These are phyloP conservation scores for Metarhizium rileyi DNA, from an alignment of 2,329 filamentous ascomycete genomes.

Conservation along the genomic window DNA sequence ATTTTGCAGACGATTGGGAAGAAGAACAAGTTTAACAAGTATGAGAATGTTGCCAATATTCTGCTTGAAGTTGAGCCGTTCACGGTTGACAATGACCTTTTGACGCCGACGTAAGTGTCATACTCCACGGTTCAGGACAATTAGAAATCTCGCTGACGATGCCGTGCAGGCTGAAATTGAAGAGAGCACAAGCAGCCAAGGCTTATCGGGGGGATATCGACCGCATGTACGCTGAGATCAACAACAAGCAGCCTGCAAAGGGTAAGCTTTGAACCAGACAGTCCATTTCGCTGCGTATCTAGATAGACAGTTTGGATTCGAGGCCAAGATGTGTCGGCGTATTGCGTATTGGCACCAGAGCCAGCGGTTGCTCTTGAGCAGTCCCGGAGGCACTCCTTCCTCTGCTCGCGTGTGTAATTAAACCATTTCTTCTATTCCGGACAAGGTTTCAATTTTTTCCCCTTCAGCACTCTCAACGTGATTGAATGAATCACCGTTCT, in stretches of 20 bases:
- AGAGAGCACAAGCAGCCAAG: conserved; percentile 45
- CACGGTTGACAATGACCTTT: conserved; percentile 79
- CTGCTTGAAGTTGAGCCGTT: conserved; percentile 80
- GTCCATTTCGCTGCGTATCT: background rate
- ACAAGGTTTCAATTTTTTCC: no score
- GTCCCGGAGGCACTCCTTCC: background rate
- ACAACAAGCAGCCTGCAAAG: conserved; percentile 9
- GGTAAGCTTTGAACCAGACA: background rate
- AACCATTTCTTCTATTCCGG: no score
- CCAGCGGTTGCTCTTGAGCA: background rate
- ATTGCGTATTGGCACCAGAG: no score
- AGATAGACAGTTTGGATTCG: background rate
- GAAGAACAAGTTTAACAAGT: conserved; percentile 84
- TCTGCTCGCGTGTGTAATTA: no score
- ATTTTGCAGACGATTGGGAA: conserved; percentile 69
- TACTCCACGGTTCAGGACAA: background rate
- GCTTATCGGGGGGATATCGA: conserved; percentile 43
- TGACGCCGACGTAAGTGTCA: conserved; percentile 71
- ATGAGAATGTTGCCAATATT: conserved; percentile 69
- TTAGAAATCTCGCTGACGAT: background rate
- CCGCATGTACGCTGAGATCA: conserved; percentile 46
- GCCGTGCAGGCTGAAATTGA: conserved; percentile 43
- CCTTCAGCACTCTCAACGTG: no score
- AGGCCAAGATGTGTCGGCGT: background rate
- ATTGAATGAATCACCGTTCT: background rate